Evolutionary conservation across 495 filamentous ascomycete species (phyloP).

Genomic region (Xylaria grammica): DNA sequence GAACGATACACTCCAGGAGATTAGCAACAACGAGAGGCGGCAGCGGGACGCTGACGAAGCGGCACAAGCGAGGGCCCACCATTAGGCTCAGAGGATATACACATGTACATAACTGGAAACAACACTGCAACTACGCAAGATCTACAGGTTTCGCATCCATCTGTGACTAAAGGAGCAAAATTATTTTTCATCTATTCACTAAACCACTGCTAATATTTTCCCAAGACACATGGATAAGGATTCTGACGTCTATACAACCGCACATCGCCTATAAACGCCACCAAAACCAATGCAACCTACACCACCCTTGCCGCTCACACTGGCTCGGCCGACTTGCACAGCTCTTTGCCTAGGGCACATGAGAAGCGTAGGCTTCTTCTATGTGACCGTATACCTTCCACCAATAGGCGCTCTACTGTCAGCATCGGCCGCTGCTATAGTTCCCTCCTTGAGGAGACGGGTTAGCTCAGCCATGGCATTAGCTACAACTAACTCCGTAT

Average conservation of each 20-base stretch:
- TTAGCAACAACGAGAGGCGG: slow-evolving; percentile 60
- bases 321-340: background rate
- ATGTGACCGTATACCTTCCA: slow-evolving; percentile 91
- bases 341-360: background rate
- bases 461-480: slow-evolving; percentile 92
- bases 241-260: background rate
- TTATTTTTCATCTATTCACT: background rate
- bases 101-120: background rate
- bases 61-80: slow-evolving; percentile 55
- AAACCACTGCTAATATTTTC: background rate
- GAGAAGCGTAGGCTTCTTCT: slow-evolving; percentile 24
- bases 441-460: slow-evolving; percentile 88
- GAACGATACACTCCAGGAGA: slow-evolving; percentile 60
- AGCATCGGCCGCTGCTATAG: slow-evolving; percentile 83
- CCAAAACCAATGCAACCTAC: slow-evolving; percentile 1
- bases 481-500: slow-evolving; percentile 90
- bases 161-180: background rate
- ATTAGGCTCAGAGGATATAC: slow-evolving; percentile 38
- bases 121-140: background rate
- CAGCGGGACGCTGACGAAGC: slow-evolving; percentile 63
- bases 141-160: background rate
- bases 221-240: background rate
- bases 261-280: slow-evolving; percentile 3
- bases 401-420: slow-evolving; percentile 79
- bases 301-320: background rate